Evolutionary conservation across 139 green algal species (phyloP), one percentile per base, ranked within the genome.

Genomic region (Chlamydomonas asymmetrica): DNA sequence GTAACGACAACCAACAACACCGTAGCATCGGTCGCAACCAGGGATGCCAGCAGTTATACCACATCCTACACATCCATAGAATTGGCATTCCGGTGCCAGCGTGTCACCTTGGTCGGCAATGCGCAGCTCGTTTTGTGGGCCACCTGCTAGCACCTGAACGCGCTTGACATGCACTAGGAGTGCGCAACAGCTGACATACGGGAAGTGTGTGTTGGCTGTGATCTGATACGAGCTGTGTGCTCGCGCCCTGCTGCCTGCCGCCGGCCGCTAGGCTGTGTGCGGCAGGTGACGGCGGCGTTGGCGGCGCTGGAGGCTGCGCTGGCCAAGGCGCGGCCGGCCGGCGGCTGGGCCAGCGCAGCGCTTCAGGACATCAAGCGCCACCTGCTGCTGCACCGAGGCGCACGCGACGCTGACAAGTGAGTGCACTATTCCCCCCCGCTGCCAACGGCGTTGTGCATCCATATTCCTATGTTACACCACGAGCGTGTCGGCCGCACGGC

Each of bases 261-360:
- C 29, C 64, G 9, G 41, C 10, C 9, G 18, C 1, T 4, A 22
- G 40, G 6, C 32, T 43, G 29, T 0, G 13, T 63, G n/a, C 59
- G n/a, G 16, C 27, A 32, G 22, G 59, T 77, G n/a, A 34, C 50
- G 23, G 4, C 4, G 3, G 20, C 71, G 2, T 62, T 77, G 22
- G 3, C 6, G 4, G n/a, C 0, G 25, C 23, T 77, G 13, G 59
- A 68, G 57, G 40, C 31, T 2, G 71, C 71, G 0, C 71, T 77
- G 32, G 7, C 32, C 8, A 18, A 32, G 8, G 71, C 71, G 8
- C 71, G 71, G 2, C 71, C 71, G 20, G 10, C 31, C 13, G 9
- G 32, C 32, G 71, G 71, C 22, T 77, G 71, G 71, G 69, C 27
- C 71, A 3, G 22, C 6, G 59, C 48, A 23, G 32, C 71, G 6